Percentiles rank a stretch among this genome's conserved stretches.
phyloP scores from a whole-genome alignment of 768 basidiomycete species.

The Trichaptum fuscoviolaceum region DNA sequence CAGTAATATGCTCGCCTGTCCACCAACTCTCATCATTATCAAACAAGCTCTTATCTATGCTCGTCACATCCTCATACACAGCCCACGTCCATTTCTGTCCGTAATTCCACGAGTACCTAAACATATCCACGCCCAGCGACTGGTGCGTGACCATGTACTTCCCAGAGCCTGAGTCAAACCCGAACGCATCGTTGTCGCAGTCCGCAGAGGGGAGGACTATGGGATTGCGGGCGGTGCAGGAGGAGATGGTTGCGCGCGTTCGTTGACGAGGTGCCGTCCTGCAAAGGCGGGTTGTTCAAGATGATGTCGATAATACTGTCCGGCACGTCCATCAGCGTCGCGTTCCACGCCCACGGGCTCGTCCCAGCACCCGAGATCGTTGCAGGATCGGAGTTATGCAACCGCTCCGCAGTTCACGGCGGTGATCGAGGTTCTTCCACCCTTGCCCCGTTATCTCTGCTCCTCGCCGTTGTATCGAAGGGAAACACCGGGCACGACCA shows the following conservation, averaged over 20 bases:
- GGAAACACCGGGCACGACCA: too few species aligned
- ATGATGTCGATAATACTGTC: slow-evolving; percentile 73
- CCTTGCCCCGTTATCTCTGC: slow-evolving; percentile 56
- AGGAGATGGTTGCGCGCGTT: slow-evolving; percentile 75
- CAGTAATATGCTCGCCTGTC: too few species aligned
- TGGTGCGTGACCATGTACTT: slow-evolving; percentile 76
- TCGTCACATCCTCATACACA: too few species aligned
- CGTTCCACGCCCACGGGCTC: too few species aligned
- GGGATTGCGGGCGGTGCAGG: slow-evolving; percentile 63
- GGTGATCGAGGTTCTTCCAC: slow-evolving; percentile 48
- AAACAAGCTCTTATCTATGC: too few species aligned
- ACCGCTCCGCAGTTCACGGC: slow-evolving; percentile 43
- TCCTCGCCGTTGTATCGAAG: too few species aligned
- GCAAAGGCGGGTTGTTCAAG: slow-evolving; percentile 49
- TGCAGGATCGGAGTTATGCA: too few species aligned
- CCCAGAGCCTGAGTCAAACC: slow-evolving; percentile 26
- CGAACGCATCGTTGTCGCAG: slow-evolving; percentile 50
- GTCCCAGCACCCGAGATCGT: too few species aligned
- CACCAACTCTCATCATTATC: too few species aligned
- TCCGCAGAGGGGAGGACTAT: slow-evolving; percentile 83
- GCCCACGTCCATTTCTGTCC: slow-evolving; percentile 82
- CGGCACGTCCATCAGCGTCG: too few species aligned
- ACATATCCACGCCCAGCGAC: slow-evolving; percentile 81
- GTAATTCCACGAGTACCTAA: slow-evolving; percentile 85
- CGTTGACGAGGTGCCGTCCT: slow-evolving; percentile 39